Evolutionary conservation across 768 basidiomycete genomes (phyloP).

Genomic region (Rossbeevera mucosa): DNA sequence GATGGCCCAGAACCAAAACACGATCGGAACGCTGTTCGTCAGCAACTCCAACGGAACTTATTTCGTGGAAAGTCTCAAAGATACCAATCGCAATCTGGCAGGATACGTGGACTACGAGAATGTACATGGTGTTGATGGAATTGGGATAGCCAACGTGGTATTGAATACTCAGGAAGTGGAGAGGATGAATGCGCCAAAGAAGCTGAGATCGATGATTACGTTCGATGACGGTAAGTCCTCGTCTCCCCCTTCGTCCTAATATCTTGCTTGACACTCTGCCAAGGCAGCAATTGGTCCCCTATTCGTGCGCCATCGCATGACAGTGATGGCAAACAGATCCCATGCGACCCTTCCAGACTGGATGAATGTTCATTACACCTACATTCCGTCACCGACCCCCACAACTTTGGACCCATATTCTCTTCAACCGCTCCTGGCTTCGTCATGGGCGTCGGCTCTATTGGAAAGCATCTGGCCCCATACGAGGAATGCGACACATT

Average conservation of each 20-base stretch:
- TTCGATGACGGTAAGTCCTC: constrained; percentile 73
- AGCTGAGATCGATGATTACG: constrained; percentile 75
- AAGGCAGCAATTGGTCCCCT: constrained; percentile 71
- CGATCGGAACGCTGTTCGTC: constrained; percentile 89
- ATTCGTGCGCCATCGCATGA: constrained; percentile 59
- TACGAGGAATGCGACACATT: constrained; percentile 94
- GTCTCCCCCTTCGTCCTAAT: neutral
- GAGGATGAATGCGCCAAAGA: constrained; percentile 60
- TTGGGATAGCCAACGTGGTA: constrained; percentile 88
- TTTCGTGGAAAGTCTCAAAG: constrained; percentile 85
- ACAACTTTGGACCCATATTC: constrained; percentile 93
- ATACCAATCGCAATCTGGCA: constrained; percentile 84
- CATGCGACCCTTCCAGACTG: constrained; percentile 54
- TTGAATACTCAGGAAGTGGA: constrained; percentile 82
- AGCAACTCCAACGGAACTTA: constrained; percentile 95
- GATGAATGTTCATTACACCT: constrained; percentile 81
- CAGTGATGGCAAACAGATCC: constrained; percentile 53
- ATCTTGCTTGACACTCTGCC: neutral
- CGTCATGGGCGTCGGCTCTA: constrained; percentile 93
- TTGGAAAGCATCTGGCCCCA: constrained; percentile 60
- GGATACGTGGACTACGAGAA: constrained; percentile 95
- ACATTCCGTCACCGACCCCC: constrained; percentile 87
- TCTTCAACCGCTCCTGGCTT: constrained; percentile 93
- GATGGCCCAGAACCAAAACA: constrained; percentile 57
- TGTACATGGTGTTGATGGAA: constrained; percentile 80